Evolutionary conservation across 2,329 filamentous ascomycete species (phyloP), one percentile per base, ranked within the genome.

Genomic region (Neofusicoccum ribis): DNA sequence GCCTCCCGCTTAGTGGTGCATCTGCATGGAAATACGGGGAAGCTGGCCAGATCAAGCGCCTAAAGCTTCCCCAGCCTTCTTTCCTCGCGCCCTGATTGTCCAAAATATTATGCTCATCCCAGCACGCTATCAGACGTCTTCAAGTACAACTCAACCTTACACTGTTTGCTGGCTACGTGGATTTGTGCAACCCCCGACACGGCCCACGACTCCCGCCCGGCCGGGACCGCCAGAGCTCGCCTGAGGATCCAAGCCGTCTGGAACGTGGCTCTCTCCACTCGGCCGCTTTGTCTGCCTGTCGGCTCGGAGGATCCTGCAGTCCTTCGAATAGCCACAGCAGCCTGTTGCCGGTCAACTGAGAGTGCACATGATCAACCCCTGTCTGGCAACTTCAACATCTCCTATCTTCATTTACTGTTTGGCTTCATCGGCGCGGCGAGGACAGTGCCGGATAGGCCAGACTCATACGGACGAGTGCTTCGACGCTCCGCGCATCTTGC

Each of bases 41-140:
- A 3, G n/a, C 54, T 15, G 43, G 43, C 56, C 56, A 60, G 56
- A 49, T 37, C 56, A 60, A 34, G 20, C 43, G 56, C 8, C 56
- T 47, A 27, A 41, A 52, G 46, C 54, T 36, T 9, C 15, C 34
- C 44, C 27, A 39, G 43, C 56, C 31, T 11, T 60, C 15, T 34
- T 58, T 31, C 15, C 52, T n/a, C 17, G 20, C 52, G 37, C 52
- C 31, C 50, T 52, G 50, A 31, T 37, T 20, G 50, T 37, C 31
- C 43, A 47, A 4, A 37, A 23, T 34, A 36, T 15, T 59, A 12
- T 34, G 23, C 39, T 17, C 39, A 56, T 17, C 23, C 12, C 20
- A 44, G 17, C 54, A 36, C 11, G 6, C 54, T 59, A 20, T 46
- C 41, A 43, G 5, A 34, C 12, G 23, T 37, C 11, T 49, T 20